A percentile compares a stretch with the other conserved stretches of the same genome.
Conservation (phyloP, 140 eudicot species). For the Artemisia princeps region DNA sequence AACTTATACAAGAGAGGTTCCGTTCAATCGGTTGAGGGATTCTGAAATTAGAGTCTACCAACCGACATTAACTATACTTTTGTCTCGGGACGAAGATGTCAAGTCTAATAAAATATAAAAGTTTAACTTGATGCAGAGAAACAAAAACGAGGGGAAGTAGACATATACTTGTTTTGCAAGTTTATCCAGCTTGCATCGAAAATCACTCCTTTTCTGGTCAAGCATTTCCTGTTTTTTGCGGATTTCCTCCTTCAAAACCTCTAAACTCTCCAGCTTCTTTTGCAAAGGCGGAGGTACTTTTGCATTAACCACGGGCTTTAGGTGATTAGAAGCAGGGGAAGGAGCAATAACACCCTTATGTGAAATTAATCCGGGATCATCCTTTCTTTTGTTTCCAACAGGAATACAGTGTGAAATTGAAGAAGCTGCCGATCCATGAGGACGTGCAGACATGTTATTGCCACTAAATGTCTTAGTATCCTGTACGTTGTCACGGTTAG, state of each 20-base stretch:
- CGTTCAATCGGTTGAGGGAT: background rate
- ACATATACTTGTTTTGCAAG: slow-evolving; percentile 53
- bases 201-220: slow-evolving; percentile 68
- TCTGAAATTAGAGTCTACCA: background rate
- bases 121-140: background rate
- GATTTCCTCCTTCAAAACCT: slow-evolving; percentile 72
- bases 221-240: slow-evolving; percentile 92
- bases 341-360: slow-evolving; percentile 33
- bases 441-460: slow-evolving; percentile 26
- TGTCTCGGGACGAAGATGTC: background rate
- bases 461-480: slow-evolving; percentile 36
- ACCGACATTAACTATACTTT: background rate
- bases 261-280: slow-evolving; percentile 74
- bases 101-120: background rate
- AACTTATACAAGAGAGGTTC: background rate
- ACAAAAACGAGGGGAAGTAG: background rate
- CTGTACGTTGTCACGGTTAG: slow-evolving; percentile 67
- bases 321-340: slow-evolving; percentile 22
- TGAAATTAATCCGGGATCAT: slow-evolving; percentile 28
- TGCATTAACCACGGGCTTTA: slow-evolving; percentile 40
- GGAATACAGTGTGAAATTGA: slow-evolving; percentile 21
- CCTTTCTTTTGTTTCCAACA: slow-evolving; percentile 39
- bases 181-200: slow-evolving; percentile 50
- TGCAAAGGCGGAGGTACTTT: slow-evolving; percentile 46
- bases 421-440: slow-evolving; percentile 25